These are phyloP conservation scores for Aphanomyces euteiches DNA, from an alignment of 352 stramenopile genomes.

Conservation along the genomic window DNA sequence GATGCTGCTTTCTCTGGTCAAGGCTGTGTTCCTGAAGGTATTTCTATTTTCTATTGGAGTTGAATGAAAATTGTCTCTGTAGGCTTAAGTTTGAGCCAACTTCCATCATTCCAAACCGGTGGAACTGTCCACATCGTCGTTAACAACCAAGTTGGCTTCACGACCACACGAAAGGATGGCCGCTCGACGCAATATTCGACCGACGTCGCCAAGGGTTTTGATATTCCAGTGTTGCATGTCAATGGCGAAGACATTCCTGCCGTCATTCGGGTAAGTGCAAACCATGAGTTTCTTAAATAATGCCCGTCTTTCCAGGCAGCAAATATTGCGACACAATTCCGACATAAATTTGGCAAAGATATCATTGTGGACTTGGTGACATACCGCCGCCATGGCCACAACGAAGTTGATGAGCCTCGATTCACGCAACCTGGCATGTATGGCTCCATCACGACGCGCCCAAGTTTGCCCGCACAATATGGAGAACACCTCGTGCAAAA, in stretches of 20 bases:
- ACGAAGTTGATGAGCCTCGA: constrained; percentile 84
- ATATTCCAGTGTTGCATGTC: constrained; percentile 82
- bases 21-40: constrained; percentile 70
- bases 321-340: constrained; percentile 73
- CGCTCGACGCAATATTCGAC: constrained; percentile 81
- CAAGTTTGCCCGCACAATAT: constrained; percentile 68
- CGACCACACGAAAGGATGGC: constrained; percentile 73
- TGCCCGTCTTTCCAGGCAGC: constrained; percentile 36
- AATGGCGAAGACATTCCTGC: constrained; percentile 78
- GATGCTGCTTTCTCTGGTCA: constrained; percentile 84
- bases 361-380: constrained; percentile 81
- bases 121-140: constrained; percentile 84
- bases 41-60: too few relatives aligned
- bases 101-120: constrained; percentile 69
- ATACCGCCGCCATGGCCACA: constrained; percentile 85
- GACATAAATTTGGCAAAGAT: constrained; percentile 81
- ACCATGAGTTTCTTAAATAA: constrained; percentile 4
- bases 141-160: constrained; percentile 90
- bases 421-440: constrained; percentile 90
- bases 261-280: constrained; percentile 49
- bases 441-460: constrained; percentile 54
- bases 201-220: constrained; percentile 79
- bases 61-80: neutral
- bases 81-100: constrained; percentile 58
- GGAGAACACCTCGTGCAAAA: constrained; percentile 54